Base-by-base conservation (phyloP, 805 yeast genomes). In the Candida insectorum region DNA sequence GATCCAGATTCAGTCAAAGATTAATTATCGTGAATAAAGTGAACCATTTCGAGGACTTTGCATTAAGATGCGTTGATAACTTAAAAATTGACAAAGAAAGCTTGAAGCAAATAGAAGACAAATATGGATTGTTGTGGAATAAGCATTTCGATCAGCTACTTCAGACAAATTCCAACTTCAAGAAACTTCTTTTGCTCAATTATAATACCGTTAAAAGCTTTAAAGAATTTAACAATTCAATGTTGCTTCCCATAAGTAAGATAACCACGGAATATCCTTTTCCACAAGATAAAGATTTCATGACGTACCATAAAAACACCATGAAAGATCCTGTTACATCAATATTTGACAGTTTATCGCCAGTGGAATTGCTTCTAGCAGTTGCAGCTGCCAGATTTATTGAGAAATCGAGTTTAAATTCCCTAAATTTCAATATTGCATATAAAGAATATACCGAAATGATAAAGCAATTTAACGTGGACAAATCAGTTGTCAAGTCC, bases 1-100 rank as follows among this genome's bases (percentile, higher is more conserved):
- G 87, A 45, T 81, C 94, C 36, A 65, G 99, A 43, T 93, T 89
- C 54, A 80, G 93, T 12, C 96, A 91, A 51, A 63, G 95, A 31
- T 58, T 83, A 2, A 69, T 88, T 16, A 70, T 71, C 12, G 64
- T 87, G 23, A 73, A 74, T 16, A 78, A 77, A 31, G 66, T 80
- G 0, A 43, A 46, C 1, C 54, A 62, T 2, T 21, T 47, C 3
- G 39, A 37, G 12, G 71, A 65, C 10, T 85, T 81, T 45, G 61
- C 74, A 56, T 48, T 54, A 2, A 62, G 76, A 13, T 75, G 77
- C 10, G 49, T 54, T 14, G 54, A 67, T 16, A 58, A 67, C 8
- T 50, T 81, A 6, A 40, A 46, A 2, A 31, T 65, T 8, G 37
- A 38, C n/a, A 38, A 41, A 2, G 24, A 35, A 2, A 47, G 54